Percentiles rank a stretch among this genome's conserved stretches.
Evolutionary conservation across 1,284 basidiomycete genomes (phyloP).

Genomic region (Salmacisia buchloeana): DNA sequence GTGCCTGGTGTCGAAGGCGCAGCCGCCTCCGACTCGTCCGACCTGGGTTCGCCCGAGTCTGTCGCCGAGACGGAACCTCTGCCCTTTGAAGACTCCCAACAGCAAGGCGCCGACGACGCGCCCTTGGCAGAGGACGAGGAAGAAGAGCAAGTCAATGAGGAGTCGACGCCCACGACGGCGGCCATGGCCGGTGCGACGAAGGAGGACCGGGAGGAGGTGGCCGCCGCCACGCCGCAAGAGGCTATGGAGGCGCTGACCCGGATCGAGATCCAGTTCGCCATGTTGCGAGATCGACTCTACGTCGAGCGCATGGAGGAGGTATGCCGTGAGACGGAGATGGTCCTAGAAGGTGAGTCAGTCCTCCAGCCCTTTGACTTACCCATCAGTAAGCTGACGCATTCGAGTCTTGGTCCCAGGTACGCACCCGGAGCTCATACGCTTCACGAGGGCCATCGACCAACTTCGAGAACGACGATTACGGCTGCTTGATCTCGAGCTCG

Average conservation of each 20-base stretch:
- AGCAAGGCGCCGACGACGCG: neutral
- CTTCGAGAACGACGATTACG: constrained; percentile 48
- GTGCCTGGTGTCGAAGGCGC: neutral
- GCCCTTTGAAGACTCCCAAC: constrained; percentile 29
- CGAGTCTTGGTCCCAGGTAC: constrained; percentile 56
- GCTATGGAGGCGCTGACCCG: constrained; percentile 57
- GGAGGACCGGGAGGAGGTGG: neutral
- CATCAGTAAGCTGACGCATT: constrained; percentile 4
- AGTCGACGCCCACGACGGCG: neutral
- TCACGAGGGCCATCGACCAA: constrained; percentile 57
- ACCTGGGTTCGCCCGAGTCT: constrained; percentile 15
- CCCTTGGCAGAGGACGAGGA: neutral
- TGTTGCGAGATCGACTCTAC: constrained; percentile 57
- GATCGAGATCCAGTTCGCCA: constrained; percentile 59
- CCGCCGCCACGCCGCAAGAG: constrained; percentile 36
- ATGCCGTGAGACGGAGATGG: constrained; percentile 56
- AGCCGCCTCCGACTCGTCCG: constrained; percentile 1
- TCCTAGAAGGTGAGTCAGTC: constrained; percentile 53
- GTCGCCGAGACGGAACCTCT: constrained; percentile 46
- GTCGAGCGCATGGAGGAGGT: constrained; percentile 58
- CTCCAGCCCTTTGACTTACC: neutral
- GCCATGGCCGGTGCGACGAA: neutral
- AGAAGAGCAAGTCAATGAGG: neutral
- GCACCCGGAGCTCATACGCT: constrained; percentile 74
- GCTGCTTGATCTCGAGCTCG: constrained; percentile 49